Conservation (phyloP, 495 filamentous ascomycete genomes). For the Parachaetomium inaequale region DNA sequence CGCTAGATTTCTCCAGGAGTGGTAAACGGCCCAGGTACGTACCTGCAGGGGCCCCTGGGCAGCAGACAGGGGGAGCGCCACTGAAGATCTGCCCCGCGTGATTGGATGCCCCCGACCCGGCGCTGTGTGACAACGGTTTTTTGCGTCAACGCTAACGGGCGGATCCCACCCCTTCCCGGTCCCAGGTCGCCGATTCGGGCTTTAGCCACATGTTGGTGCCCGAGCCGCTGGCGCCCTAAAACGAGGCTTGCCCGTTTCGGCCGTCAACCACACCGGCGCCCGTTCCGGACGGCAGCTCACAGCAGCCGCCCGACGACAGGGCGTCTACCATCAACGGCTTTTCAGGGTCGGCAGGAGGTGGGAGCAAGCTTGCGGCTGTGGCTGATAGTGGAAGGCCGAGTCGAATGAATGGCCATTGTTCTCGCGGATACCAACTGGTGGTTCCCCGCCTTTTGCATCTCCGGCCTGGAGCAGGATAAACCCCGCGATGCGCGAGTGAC, state of each 20-base stretch:
- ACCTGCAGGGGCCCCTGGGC: constrained; percentile 6
- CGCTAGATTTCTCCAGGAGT: constrained; percentile 34
- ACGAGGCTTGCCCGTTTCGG: constrained; percentile 9
- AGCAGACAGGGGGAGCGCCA: constrained; percentile 26
- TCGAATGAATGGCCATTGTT: neutral
- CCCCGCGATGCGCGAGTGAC: neutral
- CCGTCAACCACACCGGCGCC: constrained; percentile 4
- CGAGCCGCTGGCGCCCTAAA: constrained; percentile 26
- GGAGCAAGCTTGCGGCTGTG: too few relatives aligned
- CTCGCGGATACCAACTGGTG: neutral
- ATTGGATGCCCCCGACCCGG: constrained; percentile 34
- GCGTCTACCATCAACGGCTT: neutral
- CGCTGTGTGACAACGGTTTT: constrained; percentile 41
- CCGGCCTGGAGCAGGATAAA: neutral
- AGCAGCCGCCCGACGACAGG: neutral
- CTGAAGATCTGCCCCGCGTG: constrained; percentile 25
- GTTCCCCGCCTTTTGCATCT: too few relatives aligned
- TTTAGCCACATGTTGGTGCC: constrained; percentile 39
- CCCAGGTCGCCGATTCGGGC: constrained; percentile 39
- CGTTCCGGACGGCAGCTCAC: neutral
- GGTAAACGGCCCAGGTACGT: constrained; percentile 21
- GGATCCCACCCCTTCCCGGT: constrained; percentile 32
- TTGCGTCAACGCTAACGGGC: constrained; percentile 37
- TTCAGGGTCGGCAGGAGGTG: neutral
- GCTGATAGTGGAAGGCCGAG: neutral